phyloP scores from a whole-genome alignment of 2,329 filamentous ascomycete genomes.

The Nemania sp. region DNA sequence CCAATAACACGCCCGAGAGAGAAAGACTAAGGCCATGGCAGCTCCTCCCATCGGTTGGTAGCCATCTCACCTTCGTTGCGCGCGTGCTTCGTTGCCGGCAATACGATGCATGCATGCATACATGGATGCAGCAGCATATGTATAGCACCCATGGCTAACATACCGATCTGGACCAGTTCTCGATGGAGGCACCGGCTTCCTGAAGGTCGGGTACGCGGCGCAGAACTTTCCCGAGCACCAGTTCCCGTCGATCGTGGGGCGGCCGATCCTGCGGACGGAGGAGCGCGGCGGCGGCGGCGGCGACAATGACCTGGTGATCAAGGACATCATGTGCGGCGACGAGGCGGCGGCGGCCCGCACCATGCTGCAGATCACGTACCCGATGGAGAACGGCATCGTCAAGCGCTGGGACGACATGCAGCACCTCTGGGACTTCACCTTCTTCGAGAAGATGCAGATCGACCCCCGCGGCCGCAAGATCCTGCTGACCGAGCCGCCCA shows the following conservation, averaged over 20 bases:
- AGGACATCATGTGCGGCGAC: slow-evolving; percentile 99
- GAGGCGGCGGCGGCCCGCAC: slow-evolving; percentile 93
- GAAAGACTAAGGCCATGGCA: slow-evolving; percentile 47
- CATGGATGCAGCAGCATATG: background rate
- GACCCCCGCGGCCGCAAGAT: slow-evolving; percentile 94
- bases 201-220: slow-evolving; percentile 98
- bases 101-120: background rate
- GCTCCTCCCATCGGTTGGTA: slow-evolving; percentile 58
- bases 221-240: slow-evolving; percentile 99
- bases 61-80: slow-evolving; percentile 14
- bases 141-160: slow-evolving; percentile 24
- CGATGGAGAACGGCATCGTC: slow-evolving; percentile 99
- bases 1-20: slow-evolving; percentile 14
- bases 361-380: slow-evolving; percentile 98
- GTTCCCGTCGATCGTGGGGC: slow-evolving; percentile 96
- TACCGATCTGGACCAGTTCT: slow-evolving; percentile 66
- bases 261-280: slow-evolving; percentile 95
- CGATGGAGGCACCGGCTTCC: slow-evolving; percentile 98
- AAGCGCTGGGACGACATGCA: slow-evolving; percentile 99
- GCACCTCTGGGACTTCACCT: slow-evolving; percentile 99
- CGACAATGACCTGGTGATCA: slow-evolving; percentile 72
- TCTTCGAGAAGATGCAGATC: slow-evolving; percentile 94
- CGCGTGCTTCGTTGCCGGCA: background rate
- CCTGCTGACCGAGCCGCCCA: slow-evolving; percentile 92
- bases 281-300: slow-evolving; percentile 68